Percentiles rank a stretch among this genome's conserved stretches.
Conservation (phyloP, 176 grass and related monocot genomes). For the Triticum dicoccoides region DNA sequence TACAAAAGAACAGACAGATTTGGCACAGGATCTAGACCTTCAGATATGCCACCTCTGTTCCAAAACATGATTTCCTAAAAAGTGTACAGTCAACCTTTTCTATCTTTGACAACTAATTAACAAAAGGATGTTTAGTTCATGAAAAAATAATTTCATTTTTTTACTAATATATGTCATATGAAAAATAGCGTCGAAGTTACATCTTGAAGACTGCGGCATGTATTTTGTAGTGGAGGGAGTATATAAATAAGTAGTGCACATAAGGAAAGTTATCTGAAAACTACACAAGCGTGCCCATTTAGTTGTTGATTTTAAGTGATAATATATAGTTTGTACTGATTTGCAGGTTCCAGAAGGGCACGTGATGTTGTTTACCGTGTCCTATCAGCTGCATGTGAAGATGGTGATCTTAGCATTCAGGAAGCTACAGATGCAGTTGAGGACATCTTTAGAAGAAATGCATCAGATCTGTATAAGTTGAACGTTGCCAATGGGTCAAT, state of each 20-base stretch:
- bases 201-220: no score
- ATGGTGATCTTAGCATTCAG: constrained; percentile 81
- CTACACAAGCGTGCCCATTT: neutral
- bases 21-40: neutral
- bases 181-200: neutral
- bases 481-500: constrained; percentile 49
- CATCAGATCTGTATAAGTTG: constrained; percentile 75
- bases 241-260: neutral
- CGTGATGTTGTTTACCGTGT: constrained; percentile 77
- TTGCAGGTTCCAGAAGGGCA: constrained; percentile 73
- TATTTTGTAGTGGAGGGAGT: neutral
- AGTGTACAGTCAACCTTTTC: neutral
- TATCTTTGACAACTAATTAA: neutral
- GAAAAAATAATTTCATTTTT: neutral
- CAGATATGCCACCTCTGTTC: neutral
- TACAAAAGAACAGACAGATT: neutral
- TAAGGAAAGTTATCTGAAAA: neutral
- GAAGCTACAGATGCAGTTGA: constrained; percentile 79
- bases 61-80: neutral
- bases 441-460: constrained; percentile 87
- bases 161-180: neutral
- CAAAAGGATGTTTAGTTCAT: no score
- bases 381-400: constrained; percentile 70
- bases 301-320: constrained; percentile 21
- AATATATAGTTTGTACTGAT: constrained; percentile 18